A percentile compares a stretch with the other conserved stretches of the same genome.
phyloP scores from a whole-genome alignment of 2,329 filamentous ascomycete species.

The Leptographium galeiforme region DNA sequence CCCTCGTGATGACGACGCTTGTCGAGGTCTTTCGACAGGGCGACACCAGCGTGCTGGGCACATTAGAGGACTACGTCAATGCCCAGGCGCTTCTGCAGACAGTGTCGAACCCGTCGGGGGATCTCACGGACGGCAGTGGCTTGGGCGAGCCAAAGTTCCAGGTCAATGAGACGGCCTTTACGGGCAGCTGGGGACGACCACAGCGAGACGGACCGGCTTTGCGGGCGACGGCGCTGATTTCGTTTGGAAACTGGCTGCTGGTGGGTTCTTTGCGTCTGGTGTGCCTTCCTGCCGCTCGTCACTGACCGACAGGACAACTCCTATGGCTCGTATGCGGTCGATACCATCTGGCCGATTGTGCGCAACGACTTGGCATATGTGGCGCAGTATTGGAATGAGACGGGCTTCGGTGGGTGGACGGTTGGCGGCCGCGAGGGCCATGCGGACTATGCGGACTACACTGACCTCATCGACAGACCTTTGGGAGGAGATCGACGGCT shows the following conservation, averaged over 20 bases:
- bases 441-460: not conserved
- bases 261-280: not conserved
- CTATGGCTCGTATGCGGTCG: constrained; percentile 40
- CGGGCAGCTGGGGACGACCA: constrained; percentile 59
- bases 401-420: constrained; percentile 36
- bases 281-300: constrained; percentile 21
- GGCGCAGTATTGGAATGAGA: constrained; percentile 55
- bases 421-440: not conserved
- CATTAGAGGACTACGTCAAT: constrained; percentile 55
- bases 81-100: constrained; percentile 54
- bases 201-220: constrained; percentile 71
- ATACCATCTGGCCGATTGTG: constrained; percentile 58
- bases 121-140: constrained; percentile 34
- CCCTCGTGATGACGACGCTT: constrained; percentile 54
- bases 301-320: constrained; percentile 32
- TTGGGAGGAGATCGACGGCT: constrained; percentile 69
- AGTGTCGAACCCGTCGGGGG: constrained; percentile 56
- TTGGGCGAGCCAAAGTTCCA: constrained; percentile 65
- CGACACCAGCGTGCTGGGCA: constrained; percentile 30
- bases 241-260: constrained; percentile 56
- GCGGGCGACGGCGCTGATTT: constrained; percentile 58
- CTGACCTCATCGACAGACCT: constrained; percentile 30
- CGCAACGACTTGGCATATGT: constrained; percentile 66
- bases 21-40: constrained; percentile 49
- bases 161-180: constrained; percentile 49